These are phyloP conservation scores for Gossypium gossypioides DNA, from an alignment of 441 rosid genomes.

Conservation along the genomic window DNA sequence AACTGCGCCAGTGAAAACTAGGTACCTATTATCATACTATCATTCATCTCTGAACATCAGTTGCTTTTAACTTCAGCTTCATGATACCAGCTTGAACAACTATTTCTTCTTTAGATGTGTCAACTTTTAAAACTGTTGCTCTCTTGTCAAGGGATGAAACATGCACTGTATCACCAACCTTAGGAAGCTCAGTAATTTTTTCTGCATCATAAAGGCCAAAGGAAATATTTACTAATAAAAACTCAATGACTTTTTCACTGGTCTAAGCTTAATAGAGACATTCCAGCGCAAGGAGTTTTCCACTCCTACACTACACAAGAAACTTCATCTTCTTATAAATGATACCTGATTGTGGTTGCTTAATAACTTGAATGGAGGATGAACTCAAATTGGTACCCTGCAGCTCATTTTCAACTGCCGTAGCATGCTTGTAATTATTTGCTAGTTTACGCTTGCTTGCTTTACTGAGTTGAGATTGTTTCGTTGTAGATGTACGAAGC, in stretches of 20 bases:
- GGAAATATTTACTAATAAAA: constrained; percentile 13
- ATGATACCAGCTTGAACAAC: constrained; percentile 72
- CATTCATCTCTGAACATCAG: constrained; percentile 30
- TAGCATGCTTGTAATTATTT: constrained; percentile 13
- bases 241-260: background rate
- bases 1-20: background rate
- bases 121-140: constrained; percentile 59
- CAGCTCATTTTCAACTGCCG: constrained; percentile 18
- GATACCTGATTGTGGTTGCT: constrained; percentile 37
- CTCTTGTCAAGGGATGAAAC: constrained; percentile 54
- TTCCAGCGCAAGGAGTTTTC: background rate
- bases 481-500: constrained; percentile 37
- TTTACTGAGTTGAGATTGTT: constrained; percentile 25
- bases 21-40: background rate
- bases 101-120: constrained; percentile 55
- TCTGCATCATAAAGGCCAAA: constrained; percentile 22
- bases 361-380: constrained; percentile 24
- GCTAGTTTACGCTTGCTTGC: constrained; percentile 22
- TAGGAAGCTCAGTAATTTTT: constrained; percentile 35
- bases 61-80: constrained; percentile 63
- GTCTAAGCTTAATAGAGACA: background rate
- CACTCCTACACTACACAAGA: constrained; percentile 4
- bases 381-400: constrained; percentile 6
- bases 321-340: background rate
- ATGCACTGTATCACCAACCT: constrained; percentile 50